Base-by-base conservation (phyloP, 331 rosid species). In the Arachis monticola region DNA sequence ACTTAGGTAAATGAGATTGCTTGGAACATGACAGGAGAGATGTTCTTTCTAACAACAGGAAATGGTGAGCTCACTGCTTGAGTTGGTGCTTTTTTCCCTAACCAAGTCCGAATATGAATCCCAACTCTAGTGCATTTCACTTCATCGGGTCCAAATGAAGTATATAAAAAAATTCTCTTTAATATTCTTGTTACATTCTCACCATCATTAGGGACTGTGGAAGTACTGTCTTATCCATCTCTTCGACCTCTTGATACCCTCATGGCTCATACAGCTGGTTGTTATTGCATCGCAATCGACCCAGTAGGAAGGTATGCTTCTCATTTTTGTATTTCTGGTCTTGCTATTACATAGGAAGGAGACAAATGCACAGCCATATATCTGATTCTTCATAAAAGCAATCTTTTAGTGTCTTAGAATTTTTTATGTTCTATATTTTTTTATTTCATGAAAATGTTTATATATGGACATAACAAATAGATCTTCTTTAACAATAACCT, bases 191-290 rank as follows among this genome's bases (percentile, higher is more conserved):
- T 17, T 17, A 17, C 22, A 17, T 17, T 17, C 22, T 17, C 22
- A 17, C 22, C 22, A 17, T 73, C 14, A 66, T 50, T 73, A 90
- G 97, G 97, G 62, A 94, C 93, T 10, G 97, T 91, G 65, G 97
- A 94, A 84, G 96, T 94, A 66, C 83, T 94, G 73, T 74, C 96
- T 17, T 88, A 94, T 83, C 99, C 99, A 11, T 94, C 99, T 41
- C 97, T 94, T 79, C 83, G 80, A 52, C 96, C 90, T 17, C 87
- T 92, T 22, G 96, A 94, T 30, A 92, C 99, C 58, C 93, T 94
- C 60, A 85, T 87, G 97, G 97, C 97, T 78, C 99, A 94, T 83
- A 91, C 99, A 42, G 99, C 97, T 42, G 99, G 96, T 48, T 94
- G 97, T 83, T 92, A 94, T 84, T 92, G 97, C 88, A 92, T 94